These are phyloP conservation scores for Silene conica DNA, from an alignment of 148 eudicot species.

Conservation along the genomic window DNA sequence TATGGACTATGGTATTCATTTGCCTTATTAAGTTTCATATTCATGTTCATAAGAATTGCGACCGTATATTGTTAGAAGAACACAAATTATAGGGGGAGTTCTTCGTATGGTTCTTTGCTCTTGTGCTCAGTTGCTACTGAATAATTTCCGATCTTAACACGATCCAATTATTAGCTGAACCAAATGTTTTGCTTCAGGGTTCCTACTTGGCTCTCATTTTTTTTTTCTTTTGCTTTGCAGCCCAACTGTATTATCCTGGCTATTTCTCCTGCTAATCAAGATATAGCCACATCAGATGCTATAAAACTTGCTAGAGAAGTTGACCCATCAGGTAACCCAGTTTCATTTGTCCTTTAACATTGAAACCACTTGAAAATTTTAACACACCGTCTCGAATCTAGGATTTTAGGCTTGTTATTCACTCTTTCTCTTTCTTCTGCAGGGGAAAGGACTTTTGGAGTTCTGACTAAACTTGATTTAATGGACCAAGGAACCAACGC, in stretches of 20 bases:
- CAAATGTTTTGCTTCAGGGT: too few species aligned
- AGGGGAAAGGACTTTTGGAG: conserved; percentile 99
- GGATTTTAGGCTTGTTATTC: background rate
- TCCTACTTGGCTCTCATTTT: too few species aligned
- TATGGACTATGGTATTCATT: too few species aligned
- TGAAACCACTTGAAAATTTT: background rate
- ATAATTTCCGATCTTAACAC: too few species aligned
- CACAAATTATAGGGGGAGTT: too few species aligned
- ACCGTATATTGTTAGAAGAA: too few species aligned
- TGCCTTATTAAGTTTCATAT: too few species aligned
- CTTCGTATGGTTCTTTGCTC: too few species aligned
- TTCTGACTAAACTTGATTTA: conserved; percentile 89
- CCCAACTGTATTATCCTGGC: conserved; percentile 96
- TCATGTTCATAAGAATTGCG: too few species aligned
- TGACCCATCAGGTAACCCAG: conserved; percentile 74
- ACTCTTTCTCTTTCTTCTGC: conserved; percentile 11
- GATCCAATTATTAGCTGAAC: too few species aligned
- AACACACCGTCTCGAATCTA: background rate
- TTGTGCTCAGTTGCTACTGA: background rate
- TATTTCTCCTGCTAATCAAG: conserved; percentile 99
- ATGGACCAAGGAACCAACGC: conserved; percentile 99
- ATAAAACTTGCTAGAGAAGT: conserved; percentile 99
- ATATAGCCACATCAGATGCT: conserved; percentile 99
- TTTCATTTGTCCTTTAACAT: conserved; percentile 8
- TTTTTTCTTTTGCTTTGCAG: conserved; percentile 40